Base-by-base conservation (phyloP, 2,329 filamentous ascomycete genomes). In the Cladophialophora exuberans region DNA sequence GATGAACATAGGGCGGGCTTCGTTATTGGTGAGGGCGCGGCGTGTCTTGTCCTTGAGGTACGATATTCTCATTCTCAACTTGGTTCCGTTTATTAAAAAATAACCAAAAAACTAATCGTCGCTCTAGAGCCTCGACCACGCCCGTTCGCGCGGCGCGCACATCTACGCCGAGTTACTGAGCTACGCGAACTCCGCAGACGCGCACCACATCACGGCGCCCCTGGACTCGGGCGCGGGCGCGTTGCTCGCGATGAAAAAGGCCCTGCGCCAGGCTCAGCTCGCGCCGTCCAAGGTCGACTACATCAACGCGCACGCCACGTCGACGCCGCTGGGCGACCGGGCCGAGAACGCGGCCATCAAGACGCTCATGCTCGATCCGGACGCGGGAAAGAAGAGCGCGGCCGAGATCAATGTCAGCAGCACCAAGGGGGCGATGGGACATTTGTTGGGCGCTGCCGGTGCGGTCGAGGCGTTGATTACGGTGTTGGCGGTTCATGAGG, bases 131-230 rank as follows among this genome's bases (percentile, higher is more conserved):
- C 74, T 96, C 4, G 88, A 93, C 65, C 94, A 97, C 69, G 94
- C 94, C 13, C 88, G 83, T 68, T 78, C 83, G 5, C 81, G 94
- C 50, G 87, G 87, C 5, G 92, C 91, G 15, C 79, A 74, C 4
- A 92, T 97, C 54, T 95, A 97, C 68, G 93, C 93, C 26, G 92
- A 97, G 71, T 67, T 99, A 17, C 84, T 78, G 66, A 94, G 94
- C 2, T 97, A 97, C 66, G 94, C 93, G 18, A 86, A 89, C 61
- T 96, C 90, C 45, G 90, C 88, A 22, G 94, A 99, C 71, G 92
- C 94, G 2, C 76, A 95, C 70, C 94, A 97, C 70, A 91, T 97
- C 79, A 99, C 94, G 9, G 90, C 93, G 1, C 94, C 94, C 0
- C 84, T 85, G 15, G 85, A 87, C 64, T 87, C 95, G 66, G 94